Base-by-base conservation (phyloP, 192 early-diverging fungal genomes). In the Dispira simplex region DNA sequence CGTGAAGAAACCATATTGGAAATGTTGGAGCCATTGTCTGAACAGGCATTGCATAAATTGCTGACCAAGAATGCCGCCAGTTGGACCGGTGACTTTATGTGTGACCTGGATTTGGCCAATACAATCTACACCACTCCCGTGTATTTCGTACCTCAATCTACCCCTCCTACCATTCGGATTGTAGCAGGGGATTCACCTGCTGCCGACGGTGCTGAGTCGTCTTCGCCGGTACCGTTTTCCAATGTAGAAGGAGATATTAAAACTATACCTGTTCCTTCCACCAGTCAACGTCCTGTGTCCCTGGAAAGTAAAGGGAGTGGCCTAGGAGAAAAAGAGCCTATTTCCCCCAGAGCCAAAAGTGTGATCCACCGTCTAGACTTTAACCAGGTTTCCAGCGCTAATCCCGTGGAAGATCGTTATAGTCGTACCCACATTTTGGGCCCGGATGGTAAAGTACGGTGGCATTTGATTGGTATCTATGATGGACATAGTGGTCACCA, bases 401-500 rank as follows among this genome's bases (percentile, higher is more conserved):
- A 56, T 21, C 54, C 54, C 54, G 54, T 56, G 21, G 54, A 56
- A 25, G 54, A 56, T 26, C 54, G 54, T 1, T 56, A 56, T 28
- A 56, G 54, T 28, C 54, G 54, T 18, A 56, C 54, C 20, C 54
- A 56, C 23, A 21, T 56, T 13, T 27, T 12, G 13, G 54, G 13
- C 54, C 20, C 16, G 13, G 25, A 25, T 13, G 54, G 54, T 56
- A 21, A 25, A 12, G 28, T 25, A 14, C 16, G 54, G 25, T 56
- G 54, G 54, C 54, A 56, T 26, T 27, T 56, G 12, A 56, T 56
- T 28, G 54, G 54, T 56, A 56, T 56, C 21, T 56, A 56, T 21
- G 54, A 56, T 25, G 54, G 54, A 8, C 54, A 56, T 28, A 56
- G 54, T 25, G 54, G 54, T 28, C 54, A 56, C 54, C 54, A 56